These are phyloP conservation scores for Withania somnifera DNA, from an alignment of 305 asterid species.

Conservation along the genomic window DNA sequence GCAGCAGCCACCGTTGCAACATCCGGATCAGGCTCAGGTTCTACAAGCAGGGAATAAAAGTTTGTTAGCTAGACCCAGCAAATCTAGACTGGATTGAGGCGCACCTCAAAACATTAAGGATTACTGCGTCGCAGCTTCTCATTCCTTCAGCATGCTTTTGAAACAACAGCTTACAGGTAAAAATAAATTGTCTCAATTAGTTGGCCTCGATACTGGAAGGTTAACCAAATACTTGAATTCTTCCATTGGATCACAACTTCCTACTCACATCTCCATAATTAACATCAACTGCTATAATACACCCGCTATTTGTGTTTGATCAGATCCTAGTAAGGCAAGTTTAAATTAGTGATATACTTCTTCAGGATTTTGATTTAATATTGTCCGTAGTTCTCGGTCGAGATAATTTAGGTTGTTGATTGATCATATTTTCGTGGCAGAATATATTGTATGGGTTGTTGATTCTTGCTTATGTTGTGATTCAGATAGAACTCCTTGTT, in stretches of 20 bases:
- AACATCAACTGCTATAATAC: not conserved
- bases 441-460: not conserved
- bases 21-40: constrained; percentile 34
- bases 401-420: not conserved
- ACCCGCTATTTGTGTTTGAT: not conserved
- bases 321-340: not conserved
- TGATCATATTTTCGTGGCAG: not conserved
- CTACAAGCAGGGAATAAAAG: constrained; percentile 35
- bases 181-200: no score
- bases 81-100: constrained; percentile 31
- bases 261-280: not conserved
- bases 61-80: constrained; percentile 26
- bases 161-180: constrained; percentile 38
- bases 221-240: not conserved
- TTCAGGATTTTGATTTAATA: not conserved
- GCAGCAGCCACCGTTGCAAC: constrained; percentile 19
- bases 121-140: not conserved
- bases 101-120: not conserved
- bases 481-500: constrained; percentile 23
- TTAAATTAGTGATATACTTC: not conserved
- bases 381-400: not conserved
- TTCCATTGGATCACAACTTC: not conserved
- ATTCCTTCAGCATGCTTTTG: constrained; percentile 23
- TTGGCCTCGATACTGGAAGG: no score
- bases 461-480: constrained; percentile 10